Evolutionary conservation across 495 filamentous ascomycete genomes (phyloP).

Genomic region (Sphaerosporella brunnea): DNA sequence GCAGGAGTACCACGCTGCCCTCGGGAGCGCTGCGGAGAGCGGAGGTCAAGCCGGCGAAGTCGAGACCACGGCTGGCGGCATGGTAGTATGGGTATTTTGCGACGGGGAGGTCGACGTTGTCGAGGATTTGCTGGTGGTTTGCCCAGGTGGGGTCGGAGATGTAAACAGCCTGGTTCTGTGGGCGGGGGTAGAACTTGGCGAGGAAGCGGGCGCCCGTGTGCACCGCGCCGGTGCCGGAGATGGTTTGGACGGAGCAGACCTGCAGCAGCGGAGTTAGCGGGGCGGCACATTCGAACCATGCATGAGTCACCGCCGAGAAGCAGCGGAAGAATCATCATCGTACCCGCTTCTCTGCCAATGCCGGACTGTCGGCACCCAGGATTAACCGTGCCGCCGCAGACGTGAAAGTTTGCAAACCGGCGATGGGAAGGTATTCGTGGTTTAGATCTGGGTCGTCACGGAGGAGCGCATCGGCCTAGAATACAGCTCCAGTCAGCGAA

Average conservation of each 20-base stretch:
- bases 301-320: no score
- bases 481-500: not conserved
- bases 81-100: conserved; percentile 88
- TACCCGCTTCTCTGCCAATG: conserved; percentile 67
- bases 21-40: conserved; percentile 50
- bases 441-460: conserved; percentile 77
- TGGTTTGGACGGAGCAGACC: conserved; percentile 52
- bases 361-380: conserved; percentile 60
- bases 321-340: conserved; percentile 17
- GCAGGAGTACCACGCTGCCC: conserved; percentile 73
- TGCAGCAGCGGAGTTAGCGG: conserved; percentile 12
- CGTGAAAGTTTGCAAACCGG: conserved; percentile 68
- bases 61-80: conserved; percentile 67
- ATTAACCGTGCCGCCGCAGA: conserved; percentile 77
- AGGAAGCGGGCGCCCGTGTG: conserved; percentile 82
- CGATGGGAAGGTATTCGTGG: conserved; percentile 97
- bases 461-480: conserved; percentile 72
- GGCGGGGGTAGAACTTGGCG: conserved; percentile 49
- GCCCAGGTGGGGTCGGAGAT: conserved; percentile 91
- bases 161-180: conserved; percentile 50
- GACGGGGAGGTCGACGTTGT: conserved; percentile 64
- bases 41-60: conserved; percentile 70
- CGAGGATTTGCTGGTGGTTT: conserved; percentile 97
- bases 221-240: conserved; percentile 83
- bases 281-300: no score